Base-by-base conservation (phyloP, 176 grass and related monocot genomes). In the Eleusine coracana region DNA sequence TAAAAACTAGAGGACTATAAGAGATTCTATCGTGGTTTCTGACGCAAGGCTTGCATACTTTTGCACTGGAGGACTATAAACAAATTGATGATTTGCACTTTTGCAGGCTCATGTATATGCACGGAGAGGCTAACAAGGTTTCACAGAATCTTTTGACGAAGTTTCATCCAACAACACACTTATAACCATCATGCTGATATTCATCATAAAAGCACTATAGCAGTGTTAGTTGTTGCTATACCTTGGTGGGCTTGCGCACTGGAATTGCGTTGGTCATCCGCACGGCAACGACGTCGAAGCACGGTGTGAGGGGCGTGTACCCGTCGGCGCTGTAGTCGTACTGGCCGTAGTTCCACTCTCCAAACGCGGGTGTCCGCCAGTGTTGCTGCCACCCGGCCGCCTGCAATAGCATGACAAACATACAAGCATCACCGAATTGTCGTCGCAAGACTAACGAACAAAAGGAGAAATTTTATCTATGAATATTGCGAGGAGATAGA, bases 311-410 rank as follows among this genome's bases (percentile, higher is more conserved):
- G 9, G 82, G 20, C 72, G 61, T 68, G 46, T 28, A 48, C 21
- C 37, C 58, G 60, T 2, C 27, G 10, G 0, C 34, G 4, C 7
- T 21, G 45, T 7, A 50, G 52, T 7, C 18, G 11, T 36, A 27
- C 20, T 20, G 48, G 62, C 15, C 10, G 36, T 58, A 45, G 72
- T 84, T 84, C 82, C 61, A 68, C 39, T 76, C 62, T 5, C 62
- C 72, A 58, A 84, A 76, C 46, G 82, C 82, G 21, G 82, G 71
- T 75, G 75, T 51, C 62, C 70, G 56, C 36, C 41, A 3, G 3
- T 8, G 45, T 39, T 48, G 68, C 46, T 18, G 46, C 71, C 17
- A 20, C 4, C 45, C 41, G 42, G 5, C 2, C 3, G 12, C 41
- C 69, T 60, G 21, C 56, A 60, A 0, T 17, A 56, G 15, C 58